Conservation (phyloP, 768 basidiomycete genomes). For the Lactarius hengduanensis region DNA sequence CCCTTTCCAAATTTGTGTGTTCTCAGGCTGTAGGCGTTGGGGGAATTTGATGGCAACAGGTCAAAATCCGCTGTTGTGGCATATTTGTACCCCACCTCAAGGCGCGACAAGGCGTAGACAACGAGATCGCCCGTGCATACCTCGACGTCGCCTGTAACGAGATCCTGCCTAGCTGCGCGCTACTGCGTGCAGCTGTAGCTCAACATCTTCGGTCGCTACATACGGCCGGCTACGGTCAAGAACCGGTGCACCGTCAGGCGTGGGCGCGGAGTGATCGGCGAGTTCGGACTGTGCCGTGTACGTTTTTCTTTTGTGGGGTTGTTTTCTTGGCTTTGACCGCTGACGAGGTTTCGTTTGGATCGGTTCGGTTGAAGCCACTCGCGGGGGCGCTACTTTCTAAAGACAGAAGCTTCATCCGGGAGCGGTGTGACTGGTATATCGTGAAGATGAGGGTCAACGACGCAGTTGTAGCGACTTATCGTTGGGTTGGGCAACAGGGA, state of each 20-base stretch:
- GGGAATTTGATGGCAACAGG: neutral
- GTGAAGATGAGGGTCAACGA: neutral
- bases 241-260: constrained; percentile 85
- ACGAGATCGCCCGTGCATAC: constrained; percentile 85
- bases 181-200: constrained; percentile 93
- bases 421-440: neutral
- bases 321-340: neutral
- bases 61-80: constrained; percentile 6
- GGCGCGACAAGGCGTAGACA: constrained; percentile 67
- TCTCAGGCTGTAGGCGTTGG: neutral
- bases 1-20: neutral
- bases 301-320: constrained; percentile 6
- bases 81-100: constrained; percentile 31
- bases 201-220: constrained; percentile 80
- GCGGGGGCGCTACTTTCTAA: constrained; percentile 42
- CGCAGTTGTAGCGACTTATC: neutral
- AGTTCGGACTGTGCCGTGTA: constrained; percentile 85
- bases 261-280: constrained; percentile 84
- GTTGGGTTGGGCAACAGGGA: neutral
- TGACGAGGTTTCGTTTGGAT: constrained; percentile 32
- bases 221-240: constrained; percentile 81
- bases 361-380: constrained; percentile 80
- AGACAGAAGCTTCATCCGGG: neutral
- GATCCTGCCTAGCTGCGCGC: constrained; percentile 75
- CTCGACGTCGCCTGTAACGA: constrained; percentile 93